Evolutionary conservation across 768 basidiomycete species (phyloP).

Genomic region (Solioccasus polychromus): DNA sequence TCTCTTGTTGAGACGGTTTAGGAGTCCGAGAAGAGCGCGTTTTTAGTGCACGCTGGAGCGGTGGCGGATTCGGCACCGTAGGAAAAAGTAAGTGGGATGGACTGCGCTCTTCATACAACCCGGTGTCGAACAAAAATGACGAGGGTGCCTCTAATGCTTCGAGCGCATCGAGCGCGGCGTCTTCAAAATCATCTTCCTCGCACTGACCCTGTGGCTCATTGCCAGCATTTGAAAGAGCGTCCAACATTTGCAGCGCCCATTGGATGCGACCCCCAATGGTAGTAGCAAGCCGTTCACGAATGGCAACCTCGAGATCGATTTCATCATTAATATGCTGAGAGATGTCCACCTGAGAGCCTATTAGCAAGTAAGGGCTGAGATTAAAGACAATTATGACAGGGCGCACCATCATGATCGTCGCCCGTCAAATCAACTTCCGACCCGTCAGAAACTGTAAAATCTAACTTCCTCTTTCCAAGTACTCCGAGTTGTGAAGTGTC

Average conservation of each 20-base stretch:
- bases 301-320: conserved; percentile 41
- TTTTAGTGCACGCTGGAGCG: conserved; percentile 20
- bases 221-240: conserved; percentile 29
- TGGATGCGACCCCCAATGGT: conserved; percentile 44
- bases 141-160: conserved; percentile 40
- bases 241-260: conserved; percentile 43
- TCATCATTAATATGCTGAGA: conserved; percentile 33
- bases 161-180: conserved; percentile 42
- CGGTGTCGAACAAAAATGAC: conserved; percentile 34
- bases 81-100: conserved; percentile 24
- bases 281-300: conserved; percentile 40
- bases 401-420: conserved; percentile 21
- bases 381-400: background rate
- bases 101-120: conserved; percentile 19
- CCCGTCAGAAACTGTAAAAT: conserved; percentile 10
- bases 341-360: conserved; percentile 16
- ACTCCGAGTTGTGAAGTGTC: conserved; percentile 11
- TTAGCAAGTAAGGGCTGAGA: background rate
- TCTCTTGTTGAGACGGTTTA: conserved; percentile 30
- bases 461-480: conserved; percentile 10
- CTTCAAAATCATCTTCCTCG: conserved; percentile 35
- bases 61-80: conserved; percentile 9
- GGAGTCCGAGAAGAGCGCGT: conserved; percentile 28
- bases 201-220: conserved; percentile 12
- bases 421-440: conserved; percentile 5